Evolutionary conservation across 2,329 filamentous ascomycete genomes (phyloP).

Genomic region (Xylariaceae sp.): DNA sequence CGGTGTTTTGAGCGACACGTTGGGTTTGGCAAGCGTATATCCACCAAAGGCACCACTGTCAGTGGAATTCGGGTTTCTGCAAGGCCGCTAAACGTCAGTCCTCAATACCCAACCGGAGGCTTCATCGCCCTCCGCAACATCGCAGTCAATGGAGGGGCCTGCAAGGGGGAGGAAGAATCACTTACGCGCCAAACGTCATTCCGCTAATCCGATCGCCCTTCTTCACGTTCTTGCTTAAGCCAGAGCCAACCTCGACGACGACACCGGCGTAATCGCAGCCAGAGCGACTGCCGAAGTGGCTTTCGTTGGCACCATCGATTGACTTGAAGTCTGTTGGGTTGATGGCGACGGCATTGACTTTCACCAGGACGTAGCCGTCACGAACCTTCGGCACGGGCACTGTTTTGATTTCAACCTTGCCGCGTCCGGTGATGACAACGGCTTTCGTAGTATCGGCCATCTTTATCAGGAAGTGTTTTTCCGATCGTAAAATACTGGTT

Average conservation of each 20-base stretch:
- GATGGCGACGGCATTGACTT: slow-evolving; percentile 34
- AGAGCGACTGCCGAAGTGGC: slow-evolving; percentile 22
- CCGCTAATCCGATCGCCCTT: slow-evolving; percentile 48
- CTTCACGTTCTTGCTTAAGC: slow-evolving; percentile 40
- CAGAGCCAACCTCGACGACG: slow-evolving; percentile 43
- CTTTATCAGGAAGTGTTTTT: neutral
- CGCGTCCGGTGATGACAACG: slow-evolving; percentile 20
- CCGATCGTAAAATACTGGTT: neutral
- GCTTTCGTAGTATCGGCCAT: slow-evolving; percentile 22
- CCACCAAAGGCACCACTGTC: slow-evolving; percentile 44
- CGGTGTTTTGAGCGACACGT: slow-evolving; percentile 43
- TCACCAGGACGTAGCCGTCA: slow-evolving; percentile 33
- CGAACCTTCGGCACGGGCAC: slow-evolving; percentile 23
- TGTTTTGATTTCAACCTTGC: slow-evolving; percentile 25
- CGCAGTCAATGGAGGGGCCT: no score
- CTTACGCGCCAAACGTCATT: slow-evolving; percentile 23
- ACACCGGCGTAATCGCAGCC: slow-evolving; percentile 48
- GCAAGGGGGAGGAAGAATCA: neutral
- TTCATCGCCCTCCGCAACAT: no score
- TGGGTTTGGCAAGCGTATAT: slow-evolving; percentile 37
- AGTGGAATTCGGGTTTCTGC: slow-evolving; percentile 33
- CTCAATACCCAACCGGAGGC: no score
- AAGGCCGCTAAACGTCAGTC: neutral
- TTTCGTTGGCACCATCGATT: slow-evolving; percentile 20
- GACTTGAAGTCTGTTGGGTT: slow-evolving; percentile 38